These are phyloP conservation scores for Vitis cinerea DNA, from an alignment of 164 flowering plant genomes.

Conservation along the genomic window DNA sequence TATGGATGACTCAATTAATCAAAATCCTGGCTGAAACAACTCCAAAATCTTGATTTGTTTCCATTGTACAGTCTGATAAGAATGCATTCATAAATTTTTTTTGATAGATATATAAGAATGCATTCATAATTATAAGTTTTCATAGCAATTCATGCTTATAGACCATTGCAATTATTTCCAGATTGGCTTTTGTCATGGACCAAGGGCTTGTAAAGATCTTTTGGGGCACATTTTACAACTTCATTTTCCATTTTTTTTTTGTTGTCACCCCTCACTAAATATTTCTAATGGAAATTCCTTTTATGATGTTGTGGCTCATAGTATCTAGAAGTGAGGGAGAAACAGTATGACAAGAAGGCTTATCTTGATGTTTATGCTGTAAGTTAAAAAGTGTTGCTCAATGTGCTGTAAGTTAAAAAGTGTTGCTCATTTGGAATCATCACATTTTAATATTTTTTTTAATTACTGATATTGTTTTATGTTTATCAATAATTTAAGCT, in stretches of 20 bases:
- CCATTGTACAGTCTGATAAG: not conserved
- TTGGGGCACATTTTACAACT: not conserved
- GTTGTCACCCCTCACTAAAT: not conserved
- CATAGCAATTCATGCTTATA: not conserved
- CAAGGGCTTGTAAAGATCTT: not conserved
- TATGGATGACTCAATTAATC: not conserved
- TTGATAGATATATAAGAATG: no score
- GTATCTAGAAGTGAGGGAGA: conserved; percentile 95
- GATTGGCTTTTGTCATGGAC: not conserved
- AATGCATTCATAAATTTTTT: not conserved
- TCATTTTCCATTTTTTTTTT: not conserved
- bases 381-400: conserved; percentile 26
- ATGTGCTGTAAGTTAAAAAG: conserved; percentile 56
- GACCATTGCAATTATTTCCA: not conserved
- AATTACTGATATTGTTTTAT: not conserved
- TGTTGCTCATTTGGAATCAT: not conserved
- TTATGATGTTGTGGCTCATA: conserved; percentile 28
- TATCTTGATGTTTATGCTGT: conserved; percentile 81
- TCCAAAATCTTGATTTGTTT: not conserved
- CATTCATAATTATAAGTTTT: not conserved
- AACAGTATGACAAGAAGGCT: conserved; percentile 86
- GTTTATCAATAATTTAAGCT: not conserved
- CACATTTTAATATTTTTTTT: not conserved
- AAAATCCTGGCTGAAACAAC: not conserved
- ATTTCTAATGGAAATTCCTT: not conserved